Percentiles rank a stretch among this genome's conserved stretches.
phyloP scores from a whole-genome alignment of 441 rosid genomes.

The Cnidoscolus chayamansa region DNA sequence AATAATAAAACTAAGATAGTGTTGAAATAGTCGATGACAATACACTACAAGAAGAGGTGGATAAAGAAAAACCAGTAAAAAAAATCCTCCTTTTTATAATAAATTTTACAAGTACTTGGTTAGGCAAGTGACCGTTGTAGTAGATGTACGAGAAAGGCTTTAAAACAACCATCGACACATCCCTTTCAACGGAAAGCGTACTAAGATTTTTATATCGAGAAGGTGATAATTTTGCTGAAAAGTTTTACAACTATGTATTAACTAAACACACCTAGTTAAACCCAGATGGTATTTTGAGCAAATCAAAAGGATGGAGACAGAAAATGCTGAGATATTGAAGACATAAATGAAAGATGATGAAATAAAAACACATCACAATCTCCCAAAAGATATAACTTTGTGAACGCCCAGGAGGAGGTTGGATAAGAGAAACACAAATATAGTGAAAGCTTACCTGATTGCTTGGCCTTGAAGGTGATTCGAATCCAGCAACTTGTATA shows the following conservation, averaged over 20 bases:
- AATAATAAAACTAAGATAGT: neutral
- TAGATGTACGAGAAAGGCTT: too few species aligned
- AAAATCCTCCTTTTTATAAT: too few species aligned
- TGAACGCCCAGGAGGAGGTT: neutral
- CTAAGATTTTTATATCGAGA: neutral
- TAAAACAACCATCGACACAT: too few species aligned
- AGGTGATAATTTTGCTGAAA: neutral
- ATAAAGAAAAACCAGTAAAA: too few species aligned
- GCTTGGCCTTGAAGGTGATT: neutral
- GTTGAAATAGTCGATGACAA: too few species aligned
- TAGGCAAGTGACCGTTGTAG: too few species aligned
- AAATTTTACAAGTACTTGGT: neutral
- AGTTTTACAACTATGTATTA: too few species aligned
- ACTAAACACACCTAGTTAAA: too few species aligned
- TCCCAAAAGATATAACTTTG: neutral
- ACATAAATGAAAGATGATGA: too few species aligned
- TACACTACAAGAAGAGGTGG: too few species aligned
- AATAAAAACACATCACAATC: neutral
- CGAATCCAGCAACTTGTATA: neutral
- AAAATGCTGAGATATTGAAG: too few species aligned
- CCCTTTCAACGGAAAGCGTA: too few species aligned
- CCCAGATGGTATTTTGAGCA: neutral
- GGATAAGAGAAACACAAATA: neutral
- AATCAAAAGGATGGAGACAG: neutral
- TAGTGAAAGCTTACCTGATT: conserved; percentile 12